Conservation (phyloP, 768 basidiomycete genomes). For the Pisolithus orientalis region DNA sequence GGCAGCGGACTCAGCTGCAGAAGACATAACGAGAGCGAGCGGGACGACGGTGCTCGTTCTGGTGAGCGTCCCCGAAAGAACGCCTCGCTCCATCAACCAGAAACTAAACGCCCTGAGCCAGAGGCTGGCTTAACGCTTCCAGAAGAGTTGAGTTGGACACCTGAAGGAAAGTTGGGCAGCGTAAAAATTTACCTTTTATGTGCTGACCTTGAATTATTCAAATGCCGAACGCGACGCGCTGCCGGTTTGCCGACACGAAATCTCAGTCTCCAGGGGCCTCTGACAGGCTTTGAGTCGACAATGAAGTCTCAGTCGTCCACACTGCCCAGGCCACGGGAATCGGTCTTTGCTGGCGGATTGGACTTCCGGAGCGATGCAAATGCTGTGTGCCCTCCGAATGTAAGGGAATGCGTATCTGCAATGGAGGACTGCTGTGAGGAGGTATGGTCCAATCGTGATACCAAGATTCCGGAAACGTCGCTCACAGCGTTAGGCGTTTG, state of each 20-base stretch:
- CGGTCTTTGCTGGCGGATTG: constrained; percentile 63
- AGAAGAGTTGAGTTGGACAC: constrained; percentile 63
- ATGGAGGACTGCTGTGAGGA: constrained; percentile 82
- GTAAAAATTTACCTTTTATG: constrained; percentile 23
- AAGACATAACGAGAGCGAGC: constrained; percentile 30
- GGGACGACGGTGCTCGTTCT: constrained; percentile 36
- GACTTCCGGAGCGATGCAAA: constrained; percentile 57
- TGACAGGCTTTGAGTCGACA: too few relatives aligned
- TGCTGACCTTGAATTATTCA: constrained; percentile 1
- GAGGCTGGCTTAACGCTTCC: constrained; percentile 50
- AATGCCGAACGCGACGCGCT: too few relatives aligned
- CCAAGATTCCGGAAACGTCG: not conserved
- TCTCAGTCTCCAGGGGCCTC: too few relatives aligned
- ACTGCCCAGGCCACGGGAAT: constrained; percentile 48
- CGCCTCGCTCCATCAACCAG: constrained; percentile 77
- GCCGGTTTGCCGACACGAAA: too few relatives aligned
- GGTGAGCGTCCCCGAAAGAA: constrained; percentile 42
- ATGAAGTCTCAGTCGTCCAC: constrained; percentile 41
- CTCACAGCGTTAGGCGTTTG: constrained; percentile 43
- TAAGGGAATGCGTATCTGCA: constrained; percentile 69
- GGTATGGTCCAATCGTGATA: constrained; percentile 29
- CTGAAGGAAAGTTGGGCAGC: constrained; percentile 21
- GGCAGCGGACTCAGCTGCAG: constrained; percentile 40
- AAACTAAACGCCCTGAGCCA: constrained; percentile 54
- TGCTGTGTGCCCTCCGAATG: constrained; percentile 61